phyloP scores from a whole-genome alignment of 2,329 filamentous ascomycete genomes.

The Fusarium pilosicola region DNA sequence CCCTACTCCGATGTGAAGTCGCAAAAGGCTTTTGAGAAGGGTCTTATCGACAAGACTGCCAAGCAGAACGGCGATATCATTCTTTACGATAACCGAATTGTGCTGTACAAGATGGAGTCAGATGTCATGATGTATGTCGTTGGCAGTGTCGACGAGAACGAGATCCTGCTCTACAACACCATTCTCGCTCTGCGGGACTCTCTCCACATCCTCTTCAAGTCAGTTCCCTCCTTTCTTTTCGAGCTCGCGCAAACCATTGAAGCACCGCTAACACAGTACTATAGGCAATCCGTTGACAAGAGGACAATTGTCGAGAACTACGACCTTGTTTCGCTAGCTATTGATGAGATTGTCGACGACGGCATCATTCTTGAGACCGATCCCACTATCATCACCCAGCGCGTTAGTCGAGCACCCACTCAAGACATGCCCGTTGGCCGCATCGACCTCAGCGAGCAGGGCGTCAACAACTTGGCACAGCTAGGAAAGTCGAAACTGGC shows the following conservation, averaged over 20 bases:
- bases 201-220: constrained; percentile 93
- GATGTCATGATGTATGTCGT: constrained; percentile 98
- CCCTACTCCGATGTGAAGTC: constrained; percentile 91
- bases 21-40: constrained; percentile 97
- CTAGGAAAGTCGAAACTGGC: constrained; percentile 92
- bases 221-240: constrained; percentile 44
- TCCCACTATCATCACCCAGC: constrained; percentile 89
- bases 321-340: constrained; percentile 90
- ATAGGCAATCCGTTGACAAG: constrained; percentile 94
- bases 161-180: constrained; percentile 95
- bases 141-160: constrained; percentile 91
- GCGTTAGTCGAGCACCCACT: constrained; percentile 90
- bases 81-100: constrained; percentile 94
- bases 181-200: constrained; percentile 91
- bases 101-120: constrained; percentile 97
- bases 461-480: constrained; percentile 91
- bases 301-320: constrained; percentile 99
- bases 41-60: constrained; percentile 91
- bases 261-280: constrained; percentile 13
- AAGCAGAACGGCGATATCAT: constrained; percentile 98
- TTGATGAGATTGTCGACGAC: constrained; percentile 95
- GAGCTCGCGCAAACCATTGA: background rate
- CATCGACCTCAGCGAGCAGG: constrained; percentile 95
- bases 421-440: constrained; percentile 93
- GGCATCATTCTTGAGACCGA: constrained; percentile 98